Evolutionary conservation across 2,329 filamentous ascomycete genomes (phyloP), one percentile per base, ranked within the genome.

Genomic region (Lecanicillium sp.): DNA sequence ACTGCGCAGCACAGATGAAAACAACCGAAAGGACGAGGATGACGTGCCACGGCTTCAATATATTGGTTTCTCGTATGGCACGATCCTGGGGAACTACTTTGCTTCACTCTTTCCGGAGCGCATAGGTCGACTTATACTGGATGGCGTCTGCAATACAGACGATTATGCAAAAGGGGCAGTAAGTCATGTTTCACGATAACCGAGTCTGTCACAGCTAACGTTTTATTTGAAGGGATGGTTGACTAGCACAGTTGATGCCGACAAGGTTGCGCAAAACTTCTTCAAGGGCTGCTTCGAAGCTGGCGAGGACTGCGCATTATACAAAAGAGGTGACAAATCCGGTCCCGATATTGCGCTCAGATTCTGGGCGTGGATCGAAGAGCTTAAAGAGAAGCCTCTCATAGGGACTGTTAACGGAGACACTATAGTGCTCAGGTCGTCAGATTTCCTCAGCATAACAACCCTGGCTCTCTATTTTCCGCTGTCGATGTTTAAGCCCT

Each of bases 41-140:
- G 35, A 46, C 1, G 36, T 44, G 3, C 41, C 51, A 4, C 45
- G 52, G 11, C 45, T 73, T 20, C 64, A 66, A 47, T 75, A 71
- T 45, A 64, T 67, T 55, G 69, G 71, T 0, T 63, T 73, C 37
- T 71, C 67, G 5, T 75, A 75, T 14, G 57, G 59, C 13, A 59
- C 56, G 2, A 14, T 57, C 0, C 48, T 62, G 0, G 59, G 59
- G 2, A 59, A 59, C 30, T 55, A 55, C 20, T 58, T 62, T 43
- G 55, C 58, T 3, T 54, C 58, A 20, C 51, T 62, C 52, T 62
- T 56, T 25, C 57, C 59, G 0, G 56, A 47, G 1, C 51, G 59
- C 3, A 48, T 71, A 8, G 64, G 58, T 0, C 58, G 65, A 12
- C 50, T 71, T 37, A 53, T 69, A 4, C 51, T 67, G 2, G 64